Evolutionary conservation across 2,329 filamentous ascomycete genomes (phyloP), one percentile per base, ranked within the genome.

Genomic region (Fusarium penzigii): DNA sequence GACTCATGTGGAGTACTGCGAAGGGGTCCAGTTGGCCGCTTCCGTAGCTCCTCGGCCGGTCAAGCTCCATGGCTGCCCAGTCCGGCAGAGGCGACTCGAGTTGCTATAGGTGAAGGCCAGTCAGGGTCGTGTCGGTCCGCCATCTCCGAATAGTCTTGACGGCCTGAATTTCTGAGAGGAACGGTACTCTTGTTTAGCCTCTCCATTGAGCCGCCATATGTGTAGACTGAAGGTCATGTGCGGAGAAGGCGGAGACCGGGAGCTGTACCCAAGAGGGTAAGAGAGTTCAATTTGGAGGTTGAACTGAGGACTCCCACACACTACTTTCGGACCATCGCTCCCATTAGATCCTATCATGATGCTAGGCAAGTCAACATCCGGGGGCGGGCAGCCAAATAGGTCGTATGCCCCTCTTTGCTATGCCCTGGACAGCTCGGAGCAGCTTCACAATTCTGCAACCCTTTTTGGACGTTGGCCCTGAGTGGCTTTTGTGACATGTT

Each of bases 401-500:
- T 7, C 4, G 17, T 25, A 7, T 40, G 14, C 17, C 39, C 39
- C n/a, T 20, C 39, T 16, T 16, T 29, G 42, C 29, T n/a, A 39
- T 45, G 17, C 44, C 57, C 51, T 39, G 20, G 32, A 49, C 47
- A 53, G 54, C 16, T 36, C 39, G 46, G 44, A 42, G 34, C 20
- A 49, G 48, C 36, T 46, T 29, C 47, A 61, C 48, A 25, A 25
- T 52, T 48, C 32, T 49, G 39, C 49, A 52, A 49, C 54, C 42
- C 52, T 42, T 17, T 39, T 43, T 36, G 54, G 44, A 56, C 49
- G 44, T 48, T 53, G 43, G 40, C 45, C 39, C 39, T 51, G 43
- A 13, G 48, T 51, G 46, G 39, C 49, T 25, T 42, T 52, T 59
- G 56, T 59, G 55, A 56, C 58, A 49, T 56, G 17, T 36, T 38